A percentile compares a stretch with the other conserved stretches of the same genome.
Conservation (phyloP, 371 early-diverging fungal genomes). For the Apophysomyces trapeziformis region DNA sequence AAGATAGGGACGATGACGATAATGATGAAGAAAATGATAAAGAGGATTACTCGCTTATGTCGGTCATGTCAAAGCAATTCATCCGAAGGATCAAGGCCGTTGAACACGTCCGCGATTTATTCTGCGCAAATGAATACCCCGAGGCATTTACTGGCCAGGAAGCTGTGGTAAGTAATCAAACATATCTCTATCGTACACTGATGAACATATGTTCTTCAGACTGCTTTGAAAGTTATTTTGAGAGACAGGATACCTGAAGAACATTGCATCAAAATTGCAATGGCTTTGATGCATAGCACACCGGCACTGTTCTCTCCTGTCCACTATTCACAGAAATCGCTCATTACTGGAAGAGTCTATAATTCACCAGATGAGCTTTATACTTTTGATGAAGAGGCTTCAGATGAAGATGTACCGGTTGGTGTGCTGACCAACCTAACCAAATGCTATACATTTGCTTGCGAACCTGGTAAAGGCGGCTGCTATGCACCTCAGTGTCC, state of each 20-base stretch:
- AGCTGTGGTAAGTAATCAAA: conserved; percentile 41
- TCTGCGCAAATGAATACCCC: conserved; percentile 51
- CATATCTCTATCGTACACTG: background rate
- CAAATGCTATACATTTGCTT: conserved; percentile 39
- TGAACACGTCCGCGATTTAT: conserved; percentile 37
- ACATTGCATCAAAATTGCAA: conserved; percentile 38
- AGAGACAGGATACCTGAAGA: conserved; percentile 32
- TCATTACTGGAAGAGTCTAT: conserved; percentile 37
- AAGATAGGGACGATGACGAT: background rate
- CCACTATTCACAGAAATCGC: conserved; percentile 49
- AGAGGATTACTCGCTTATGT: conserved; percentile 23
- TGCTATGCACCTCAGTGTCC: conserved; percentile 52
- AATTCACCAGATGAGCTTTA: conserved; percentile 50
- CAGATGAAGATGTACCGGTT: conserved; percentile 29
- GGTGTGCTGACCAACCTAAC: conserved; percentile 41
- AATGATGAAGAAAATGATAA: background rate
- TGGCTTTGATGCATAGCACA: conserved; percentile 39
- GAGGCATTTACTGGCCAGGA: conserved; percentile 52
- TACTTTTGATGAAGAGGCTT: conserved; percentile 41
- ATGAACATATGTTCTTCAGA: conserved; percentile 19
- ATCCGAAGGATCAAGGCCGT: conserved; percentile 24
- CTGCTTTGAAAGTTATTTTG: conserved; percentile 22
- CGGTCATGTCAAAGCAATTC: conserved; percentile 26
- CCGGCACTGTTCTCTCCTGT: conserved; percentile 44
- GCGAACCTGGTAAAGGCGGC: conserved; percentile 38